Evolutionary conservation across 345 rosid genomes (phyloP).

Genomic region (Citrus inodora): DNA sequence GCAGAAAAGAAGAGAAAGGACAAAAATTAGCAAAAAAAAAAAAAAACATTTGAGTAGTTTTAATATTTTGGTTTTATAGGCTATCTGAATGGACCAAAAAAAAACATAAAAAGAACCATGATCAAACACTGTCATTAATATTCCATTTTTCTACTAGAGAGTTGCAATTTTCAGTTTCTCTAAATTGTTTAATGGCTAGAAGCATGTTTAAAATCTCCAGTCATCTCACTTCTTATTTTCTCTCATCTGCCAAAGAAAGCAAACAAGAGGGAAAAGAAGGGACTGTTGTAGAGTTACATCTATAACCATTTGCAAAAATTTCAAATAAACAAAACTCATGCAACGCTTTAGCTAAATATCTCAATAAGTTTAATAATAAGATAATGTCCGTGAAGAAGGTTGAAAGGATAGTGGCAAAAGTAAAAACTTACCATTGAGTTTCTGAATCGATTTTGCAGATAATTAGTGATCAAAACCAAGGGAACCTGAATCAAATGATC

Average conservation of each 20-base stretch:
- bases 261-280: neutral
- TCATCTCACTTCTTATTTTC: neutral
- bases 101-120: neutral
- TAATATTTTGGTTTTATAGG: too few relatives aligned
- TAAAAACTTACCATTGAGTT: conserved; percentile 67
- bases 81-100: too few relatives aligned
- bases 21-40: neutral
- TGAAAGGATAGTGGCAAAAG: neutral
- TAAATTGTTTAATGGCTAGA: neutral
- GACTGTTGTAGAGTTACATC: neutral
- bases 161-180: neutral
- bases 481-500: conserved; percentile 59
- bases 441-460: conserved; percentile 61
- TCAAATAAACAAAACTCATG: neutral
- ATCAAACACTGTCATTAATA: neutral
- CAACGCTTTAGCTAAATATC: neutral
- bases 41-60: too few relatives aligned
- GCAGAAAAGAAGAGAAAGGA: neutral
- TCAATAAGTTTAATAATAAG: neutral
- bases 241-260: neutral
- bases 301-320: neutral
- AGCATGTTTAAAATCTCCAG: neutral
- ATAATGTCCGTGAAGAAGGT: neutral
- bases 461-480: conserved; percentile 74
- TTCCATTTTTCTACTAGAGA: neutral